A percentile compares a stretch with the other conserved stretches of the same genome.
These are phyloP conservation scores for Trichoderma sp. DNA, from an alignment of 2,329 filamentous ascomycete genomes.

Conservation along the genomic window DNA sequence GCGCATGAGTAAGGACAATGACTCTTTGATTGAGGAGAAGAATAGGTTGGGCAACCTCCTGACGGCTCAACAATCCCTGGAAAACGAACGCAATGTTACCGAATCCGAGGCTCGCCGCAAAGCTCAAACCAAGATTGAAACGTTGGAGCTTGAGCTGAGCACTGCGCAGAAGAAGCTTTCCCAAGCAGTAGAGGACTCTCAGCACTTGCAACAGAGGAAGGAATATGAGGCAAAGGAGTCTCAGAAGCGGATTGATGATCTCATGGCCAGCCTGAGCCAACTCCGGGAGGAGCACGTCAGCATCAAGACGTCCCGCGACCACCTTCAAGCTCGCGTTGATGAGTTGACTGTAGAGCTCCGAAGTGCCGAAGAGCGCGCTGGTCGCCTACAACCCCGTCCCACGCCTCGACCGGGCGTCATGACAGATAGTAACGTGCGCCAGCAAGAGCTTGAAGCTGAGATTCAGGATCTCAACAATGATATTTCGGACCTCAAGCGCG, in stretches of 20 bases:
- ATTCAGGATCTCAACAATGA: slow-evolving; percentile 82
- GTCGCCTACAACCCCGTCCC: slow-evolving; percentile 77
- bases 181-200: slow-evolving; percentile 79
- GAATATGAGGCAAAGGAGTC: slow-evolving; percentile 88
- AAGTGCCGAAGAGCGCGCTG: slow-evolving; percentile 83
- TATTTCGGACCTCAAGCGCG: slow-evolving; percentile 81
- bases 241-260: slow-evolving; percentile 89
- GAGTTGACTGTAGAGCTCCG: slow-evolving; percentile 86
- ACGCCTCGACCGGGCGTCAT: slow-evolving; percentile 58
- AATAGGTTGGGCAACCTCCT: slow-evolving; percentile 80
- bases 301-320: slow-evolving; percentile 83
- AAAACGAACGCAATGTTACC: slow-evolving; percentile 86
- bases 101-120: slow-evolving; percentile 82
- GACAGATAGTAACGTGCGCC: slow-evolving; percentile 46
- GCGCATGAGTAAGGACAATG: slow-evolving; percentile 84
- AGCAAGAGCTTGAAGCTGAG: slow-evolving; percentile 57
- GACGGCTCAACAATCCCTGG: slow-evolving; percentile 79
- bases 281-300: slow-evolving; percentile 84
- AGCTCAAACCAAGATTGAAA: slow-evolving; percentile 75
- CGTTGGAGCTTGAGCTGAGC: slow-evolving; percentile 75
- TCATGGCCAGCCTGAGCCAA: slow-evolving; percentile 76
- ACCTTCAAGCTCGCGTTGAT: slow-evolving; percentile 84
- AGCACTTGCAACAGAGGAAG: slow-evolving; percentile 78
- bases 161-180: slow-evolving; percentile 80
- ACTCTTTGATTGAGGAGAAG: slow-evolving; percentile 80